Conservation (phyloP, 805 yeast genomes). For the Scheffersomyces spartinae region DNA sequence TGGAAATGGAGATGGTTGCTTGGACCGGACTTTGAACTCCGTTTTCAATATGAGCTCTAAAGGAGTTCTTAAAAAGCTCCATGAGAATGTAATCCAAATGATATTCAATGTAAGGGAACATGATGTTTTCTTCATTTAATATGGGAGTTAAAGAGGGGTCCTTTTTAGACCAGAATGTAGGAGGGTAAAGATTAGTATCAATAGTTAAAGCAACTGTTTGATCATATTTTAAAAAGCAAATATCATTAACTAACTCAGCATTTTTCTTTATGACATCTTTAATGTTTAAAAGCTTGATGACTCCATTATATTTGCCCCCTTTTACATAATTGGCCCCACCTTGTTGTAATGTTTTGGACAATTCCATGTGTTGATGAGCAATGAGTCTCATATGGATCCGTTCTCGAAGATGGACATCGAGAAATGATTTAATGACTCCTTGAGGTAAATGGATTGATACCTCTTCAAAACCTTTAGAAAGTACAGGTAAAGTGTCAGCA, state of each 20-base stretch:
- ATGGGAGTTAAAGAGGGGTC: slow-evolving; percentile 9
- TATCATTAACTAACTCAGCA: slow-evolving; percentile 68
- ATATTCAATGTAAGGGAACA: slow-evolving; percentile 74
- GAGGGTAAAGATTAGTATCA: slow-evolving; percentile 26
- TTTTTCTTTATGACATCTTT: slow-evolving; percentile 51
- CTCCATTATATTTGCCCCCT: slow-evolving; percentile 43
- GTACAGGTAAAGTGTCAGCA: slow-evolving; percentile 69
- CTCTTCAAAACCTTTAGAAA: slow-evolving; percentile 77
- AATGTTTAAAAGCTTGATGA: slow-evolving; percentile 58
- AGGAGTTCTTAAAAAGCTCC: slow-evolving; percentile 79
- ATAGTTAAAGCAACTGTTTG: slow-evolving; percentile 51
- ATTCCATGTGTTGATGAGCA: slow-evolving; percentile 72
- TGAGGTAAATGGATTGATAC: slow-evolving; percentile 36
- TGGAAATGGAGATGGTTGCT: slow-evolving; percentile 18
- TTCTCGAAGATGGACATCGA: slow-evolving; percentile 70
- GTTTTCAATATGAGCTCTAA: slow-evolving; percentile 79
- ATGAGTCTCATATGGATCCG: slow-evolving; percentile 79
- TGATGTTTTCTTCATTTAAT: slow-evolving; percentile 36
- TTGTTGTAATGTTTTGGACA: slow-evolving; percentile 30
- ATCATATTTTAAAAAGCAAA: slow-evolving; percentile 77
- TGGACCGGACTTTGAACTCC: slow-evolving; percentile 25
- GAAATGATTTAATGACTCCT: slow-evolving; percentile 44
- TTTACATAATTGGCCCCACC: slow-evolving; percentile 33
- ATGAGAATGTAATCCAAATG: slow-evolving; percentile 82
- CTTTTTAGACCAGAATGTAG: slow-evolving; percentile 18